Evolutionary conservation across 768 basidiomycete species (phyloP), one percentile per base, ranked within the genome.

Genomic region (Gloeostereum incarnatum): DNA sequence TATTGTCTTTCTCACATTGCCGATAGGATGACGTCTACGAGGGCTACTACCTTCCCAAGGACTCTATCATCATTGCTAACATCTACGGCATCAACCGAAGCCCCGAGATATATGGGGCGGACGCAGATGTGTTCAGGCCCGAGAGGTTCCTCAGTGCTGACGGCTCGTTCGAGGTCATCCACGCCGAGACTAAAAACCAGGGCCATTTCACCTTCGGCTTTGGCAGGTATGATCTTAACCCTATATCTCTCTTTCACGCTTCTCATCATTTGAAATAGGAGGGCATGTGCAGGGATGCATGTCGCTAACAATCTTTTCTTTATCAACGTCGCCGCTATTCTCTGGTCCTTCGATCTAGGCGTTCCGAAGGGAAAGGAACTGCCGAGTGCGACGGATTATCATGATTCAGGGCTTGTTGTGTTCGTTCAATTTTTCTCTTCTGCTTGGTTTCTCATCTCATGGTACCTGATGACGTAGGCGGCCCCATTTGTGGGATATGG

Each of bases 251-350:
- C n/a, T n/a, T n/a, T n/a, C n/a, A n/a, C n/a, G n/a, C n/a, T n/a
- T n/a, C n/a, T n/a, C n/a, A n/a, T n/a, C n/a, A n/a, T n/a, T n/a
- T n/a, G n/a, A n/a, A n/a, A n/a, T n/a, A n/a, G n/a, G n/a, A n/a
- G n/a, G n/a, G 49, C 51, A 6, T 59, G 57, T 36, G 41, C 47
- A 9, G 57, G 57, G 18, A 39, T 46, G 22, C 48, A 57, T 36
- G 37, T 57, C 11, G 58, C 56, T 4, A 56, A 54, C 31, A 38
- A 50, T 9, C 46, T 50, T 19, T 14, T 57, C 30, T 59, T 58
- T 33, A 52, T 59, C 35, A 39, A 49, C 25, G 44, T 54, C 18
- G 58, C 57, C 20, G 33, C 41, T 29, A 33, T 50, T 8, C 48
- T 59, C 11, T 56, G 55, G 55, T n/a, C n/a, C n/a, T n/a, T n/a